These are phyloP conservation scores for Canavalia ensiformis DNA, from an alignment of 306 rosid species.

Conservation along the genomic window DNA sequence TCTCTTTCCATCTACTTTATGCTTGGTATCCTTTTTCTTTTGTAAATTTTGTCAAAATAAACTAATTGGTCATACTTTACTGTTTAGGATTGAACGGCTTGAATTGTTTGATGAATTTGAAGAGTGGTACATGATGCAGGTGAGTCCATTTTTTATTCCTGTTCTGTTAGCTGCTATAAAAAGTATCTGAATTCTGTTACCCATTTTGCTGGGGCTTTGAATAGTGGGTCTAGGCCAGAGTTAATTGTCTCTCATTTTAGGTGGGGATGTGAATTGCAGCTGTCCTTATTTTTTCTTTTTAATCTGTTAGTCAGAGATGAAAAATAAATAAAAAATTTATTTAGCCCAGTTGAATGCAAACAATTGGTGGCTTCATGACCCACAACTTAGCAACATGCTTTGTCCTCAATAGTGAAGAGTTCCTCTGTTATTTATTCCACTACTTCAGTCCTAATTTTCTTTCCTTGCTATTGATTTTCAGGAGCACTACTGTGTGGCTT, in stretches of 20 bases:
- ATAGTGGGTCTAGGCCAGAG: conserved; percentile 31
- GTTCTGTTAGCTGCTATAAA: conserved; percentile 36
- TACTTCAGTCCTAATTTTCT: conserved; percentile 39
- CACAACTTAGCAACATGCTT: conserved; percentile 36
- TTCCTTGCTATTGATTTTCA: conserved; percentile 61
- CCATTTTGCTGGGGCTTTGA: conserved; percentile 38
- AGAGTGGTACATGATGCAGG: conserved; percentile 99
- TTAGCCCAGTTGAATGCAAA: conserved; percentile 28
- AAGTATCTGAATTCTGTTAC: conserved; percentile 35
- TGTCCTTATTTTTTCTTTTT: conserved; percentile 29
- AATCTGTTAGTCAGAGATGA: background rate
- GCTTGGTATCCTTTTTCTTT: conserved; percentile 47
- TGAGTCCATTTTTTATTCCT: conserved; percentile 54
- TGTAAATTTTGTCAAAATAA: conserved; percentile 44
- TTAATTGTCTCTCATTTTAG: conserved; percentile 11
- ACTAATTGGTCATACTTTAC: conserved; percentile 53
- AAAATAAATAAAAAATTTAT: conserved; percentile 9
- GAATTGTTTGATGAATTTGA: conserved; percentile 97
- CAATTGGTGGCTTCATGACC: conserved; percentile 36
- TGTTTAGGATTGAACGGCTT: conserved; percentile 87
- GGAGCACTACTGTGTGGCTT: conserved; percentile 98
- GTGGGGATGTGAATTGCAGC: conserved; percentile 14
- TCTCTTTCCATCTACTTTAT: conserved; percentile 38
- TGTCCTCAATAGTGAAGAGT: conserved; percentile 11
- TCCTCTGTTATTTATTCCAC: conserved; percentile 34